Base-by-base conservation (phyloP, 805 yeast genomes). In the Babjeviella inositovora region DNA sequence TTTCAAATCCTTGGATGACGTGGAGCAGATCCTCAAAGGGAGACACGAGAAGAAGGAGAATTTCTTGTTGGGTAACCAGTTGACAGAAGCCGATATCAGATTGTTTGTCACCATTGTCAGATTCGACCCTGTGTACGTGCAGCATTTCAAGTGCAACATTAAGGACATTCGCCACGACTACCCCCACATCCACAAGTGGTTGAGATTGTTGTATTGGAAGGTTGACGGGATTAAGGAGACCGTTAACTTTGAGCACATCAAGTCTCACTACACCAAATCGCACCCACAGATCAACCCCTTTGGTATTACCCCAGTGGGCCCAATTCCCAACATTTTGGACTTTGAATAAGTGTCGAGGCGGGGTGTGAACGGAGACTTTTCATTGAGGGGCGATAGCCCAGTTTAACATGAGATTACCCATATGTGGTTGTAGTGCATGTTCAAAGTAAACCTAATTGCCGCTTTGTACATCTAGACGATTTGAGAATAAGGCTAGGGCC, bases 81-180 rank as follows among this genome's bases (percentile, higher is more conserved):
- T 87, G 25, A 85, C 96, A 2, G 95, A 87, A 51, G 93, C 93
- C 5, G 98, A 87, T 45, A 59, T 87, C 28, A 62, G 96, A 33
- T 63, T 87, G 23, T 87, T 53, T 53, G 70, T 95, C 13, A 87
- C 97, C 3, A 72, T 87, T 28, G 59, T 82, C 20, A 68, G 98
- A 38, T 87, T 87, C 39, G 97, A 87, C 45, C 77, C 92, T 2
- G 93, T 84, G 12, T 87, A 87, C 42, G 87, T 76, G 25, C 94
- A 85, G 48, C 96, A 87, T 47, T 90, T 87, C 67, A 90, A 87
- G 52, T 80, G 94, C 47, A 87, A 87, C 47, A 47, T 82, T 30
- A 72, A 72, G 22, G 75, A 72, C 57, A 77, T 87, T 37, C 67
- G 95, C 41, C 45, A 39, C 20, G 79, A 81, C 32, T 87, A 69